A percentile compares a stretch with the other conserved stretches of the same genome.
Conservation (phyloP, 129 eudicot species). For the Logfia minima region DNA sequence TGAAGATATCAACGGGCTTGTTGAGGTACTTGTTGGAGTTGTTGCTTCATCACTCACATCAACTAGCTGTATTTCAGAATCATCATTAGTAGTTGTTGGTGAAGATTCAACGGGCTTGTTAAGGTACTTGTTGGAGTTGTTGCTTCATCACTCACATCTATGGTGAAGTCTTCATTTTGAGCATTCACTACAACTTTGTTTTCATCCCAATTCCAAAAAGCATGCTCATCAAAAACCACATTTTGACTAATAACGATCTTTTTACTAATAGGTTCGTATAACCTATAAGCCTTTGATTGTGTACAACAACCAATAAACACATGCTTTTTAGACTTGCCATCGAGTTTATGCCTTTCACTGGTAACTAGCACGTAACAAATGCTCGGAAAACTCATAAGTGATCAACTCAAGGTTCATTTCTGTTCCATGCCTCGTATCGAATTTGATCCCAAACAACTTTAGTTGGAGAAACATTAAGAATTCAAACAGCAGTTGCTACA, state of each 20-base stretch:
- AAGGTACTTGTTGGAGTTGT: not conserved
- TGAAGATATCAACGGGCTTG: not conserved
- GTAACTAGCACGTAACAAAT: not conserved
- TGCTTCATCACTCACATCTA: not conserved
- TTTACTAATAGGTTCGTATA: not conserved
- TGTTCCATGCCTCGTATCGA: not conserved
- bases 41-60: not conserved
- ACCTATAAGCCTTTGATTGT: constrained; percentile 10
- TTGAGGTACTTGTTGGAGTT: not conserved
- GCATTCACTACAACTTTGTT: not conserved
- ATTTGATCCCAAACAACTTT: constrained; percentile 9
- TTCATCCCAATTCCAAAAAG: constrained; percentile 3
- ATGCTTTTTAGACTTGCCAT: constrained; percentile 6
- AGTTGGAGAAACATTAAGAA: constrained; percentile 13
- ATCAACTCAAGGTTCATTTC: not conserved
- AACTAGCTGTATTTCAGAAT: not conserved
- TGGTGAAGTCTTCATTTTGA: not conserved
- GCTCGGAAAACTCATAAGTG: constrained; percentile 17
- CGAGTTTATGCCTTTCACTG: not conserved
- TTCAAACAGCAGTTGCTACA: constrained; percentile 5
- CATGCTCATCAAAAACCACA: constrained; percentile 17
- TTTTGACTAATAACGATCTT: not conserved
- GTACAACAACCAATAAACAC: constrained; percentile 14
- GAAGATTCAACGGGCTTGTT: not conserved
- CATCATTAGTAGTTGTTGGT: not conserved